Evolutionary conservation across 805 yeast species (phyloP).

Genomic region (Schwanniomyces pseudopolymorphus): DNA sequence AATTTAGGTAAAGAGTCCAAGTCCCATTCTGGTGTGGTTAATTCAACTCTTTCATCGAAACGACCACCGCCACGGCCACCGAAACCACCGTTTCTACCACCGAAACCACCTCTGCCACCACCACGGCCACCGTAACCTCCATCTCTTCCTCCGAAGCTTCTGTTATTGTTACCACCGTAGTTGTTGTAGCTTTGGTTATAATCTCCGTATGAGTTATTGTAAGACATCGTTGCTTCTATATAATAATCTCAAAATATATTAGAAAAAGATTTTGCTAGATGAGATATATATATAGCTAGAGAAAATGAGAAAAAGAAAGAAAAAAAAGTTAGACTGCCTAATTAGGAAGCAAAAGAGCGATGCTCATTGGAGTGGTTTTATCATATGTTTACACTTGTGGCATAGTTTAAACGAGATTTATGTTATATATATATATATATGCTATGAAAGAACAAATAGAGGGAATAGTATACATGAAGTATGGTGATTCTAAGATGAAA

Average conservation of each 20-base stretch:
- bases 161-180: slow-evolving; percentile 36
- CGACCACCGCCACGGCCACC: slow-evolving; percentile 34
- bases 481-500: background rate
- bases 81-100: slow-evolving; percentile 36
- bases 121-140: slow-evolving; percentile 36
- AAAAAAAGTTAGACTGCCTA: slow-evolving; percentile 9
- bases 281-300: slow-evolving; percentile 2
- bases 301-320: slow-evolving; percentile 7
- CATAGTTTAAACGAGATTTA: background rate
- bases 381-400: no score
- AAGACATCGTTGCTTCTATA: slow-evolving; percentile 33
- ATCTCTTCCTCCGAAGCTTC: slow-evolving; percentile 21
- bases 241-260: background rate
- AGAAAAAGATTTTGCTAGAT: slow-evolving; percentile 3
- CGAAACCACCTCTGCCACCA: slow-evolving; percentile 34
- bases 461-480: slow-evolving; percentile 1
- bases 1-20: slow-evolving; percentile 75
- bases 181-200: slow-evolving; percentile 18
- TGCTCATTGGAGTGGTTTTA: background rate
- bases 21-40: slow-evolving; percentile 82
- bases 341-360: slow-evolving; percentile 6
- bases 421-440: slow-evolving; percentile 3
- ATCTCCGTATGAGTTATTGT: slow-evolving; percentile 35
- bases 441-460: slow-evolving; percentile 2
- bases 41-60: slow-evolving; percentile 45